Base-by-base conservation (phyloP, 495 filamentous ascomycete genomes). In the Platismatia glauca region DNA sequence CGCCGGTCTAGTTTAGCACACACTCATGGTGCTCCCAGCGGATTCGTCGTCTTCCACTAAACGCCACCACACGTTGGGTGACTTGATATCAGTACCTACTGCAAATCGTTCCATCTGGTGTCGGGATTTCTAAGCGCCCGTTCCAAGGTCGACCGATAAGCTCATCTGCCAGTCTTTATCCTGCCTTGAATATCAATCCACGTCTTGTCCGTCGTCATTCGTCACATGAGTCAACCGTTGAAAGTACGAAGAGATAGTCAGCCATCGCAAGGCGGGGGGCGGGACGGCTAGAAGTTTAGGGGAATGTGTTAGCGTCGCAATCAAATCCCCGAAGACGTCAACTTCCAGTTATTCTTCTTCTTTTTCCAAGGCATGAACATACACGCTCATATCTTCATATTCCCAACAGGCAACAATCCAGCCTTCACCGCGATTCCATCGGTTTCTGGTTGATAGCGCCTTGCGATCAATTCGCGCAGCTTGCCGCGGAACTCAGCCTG, bases 401-500 rank as follows among this genome's bases (percentile, higher is more conserved):
- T 9, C 27, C 24, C 16, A 53, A 31, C n/a, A 52, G 48, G 50
- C 29, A 53, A 7, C 27, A 53, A 15, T 6, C 31, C 29, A 33
- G 13, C 24, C 7, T 15, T 29, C 18, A n/a, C 29, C 20, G 50
- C 29, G 29, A 33, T 33, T 29, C 29, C 29, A 33, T 53, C 24
- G 24, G 24, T 52, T 16, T 6, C 29, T 33, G 7, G 16, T 5
- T 33, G 6, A 53, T 2, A 33, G 50, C 50, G 29, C 50, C 50
- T 53, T 18, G 29, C 50, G 50, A 53, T 16, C 20, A 34, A 53
- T 53, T 53, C 29, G 50, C 50, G 50, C 50, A 53, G 50, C 50
- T 53, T 53, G 29, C 27, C 50, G 50, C 50, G 50, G 29, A 53
- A 27, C 29, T 53, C 48, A 52, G 48, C 50, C 50, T 53, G 50